Base-by-base conservation (phyloP, 2,329 filamentous ascomycete genomes). In the Aspergillus awamori region DNA sequence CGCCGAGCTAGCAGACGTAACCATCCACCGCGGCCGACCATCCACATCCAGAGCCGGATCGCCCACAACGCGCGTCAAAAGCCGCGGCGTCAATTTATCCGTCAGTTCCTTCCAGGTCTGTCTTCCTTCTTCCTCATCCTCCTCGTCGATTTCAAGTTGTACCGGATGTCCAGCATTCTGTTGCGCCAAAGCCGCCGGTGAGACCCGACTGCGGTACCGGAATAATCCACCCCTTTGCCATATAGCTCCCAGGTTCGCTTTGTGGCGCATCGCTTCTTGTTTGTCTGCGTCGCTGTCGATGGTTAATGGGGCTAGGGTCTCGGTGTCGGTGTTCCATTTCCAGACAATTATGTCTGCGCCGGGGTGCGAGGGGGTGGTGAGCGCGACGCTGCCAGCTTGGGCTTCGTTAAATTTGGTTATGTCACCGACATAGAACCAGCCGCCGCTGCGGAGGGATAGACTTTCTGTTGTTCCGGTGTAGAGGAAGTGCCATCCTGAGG, bases 391-490 rank as follows among this genome's bases (percentile, higher is more conserved):
- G 13, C 63, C 62, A 47, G 54, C 58, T 24, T 63, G 20, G 17
- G 60, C 61, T 22, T 63, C 56, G 24, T 65, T 64, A 15, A 61
- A 53, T 17, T 69, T 68, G 41, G 66, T 63, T 39, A 74, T 71
- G 28, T 78, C 77, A 22, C 77, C 76, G 22, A 87, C 78, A 53
- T 81, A 79, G 69, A 88, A 84, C 87, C 87, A 89, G 36, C 82
- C 79, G 8, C 87, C 87, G 60, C 85, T 82, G n/a, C 87, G 81
- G 28, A 88, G 77, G 0, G 86, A 87, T 13, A 87, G 78, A 2
- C 82, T 83, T 53, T 81, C 80, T 58, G 84, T 86, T 20, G 83
- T 82, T 24, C 85, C 83, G 0, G 82, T 84, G 70, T 88, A 89
- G 17, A 87, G 73, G 65, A 89, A 88, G 69, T 89, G 87, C 69